Evolutionary conservation across 495 filamentous ascomycete species (phyloP), one percentile per base, ranked within the genome.

Genomic region (Aspergillus taichungensis): DNA sequence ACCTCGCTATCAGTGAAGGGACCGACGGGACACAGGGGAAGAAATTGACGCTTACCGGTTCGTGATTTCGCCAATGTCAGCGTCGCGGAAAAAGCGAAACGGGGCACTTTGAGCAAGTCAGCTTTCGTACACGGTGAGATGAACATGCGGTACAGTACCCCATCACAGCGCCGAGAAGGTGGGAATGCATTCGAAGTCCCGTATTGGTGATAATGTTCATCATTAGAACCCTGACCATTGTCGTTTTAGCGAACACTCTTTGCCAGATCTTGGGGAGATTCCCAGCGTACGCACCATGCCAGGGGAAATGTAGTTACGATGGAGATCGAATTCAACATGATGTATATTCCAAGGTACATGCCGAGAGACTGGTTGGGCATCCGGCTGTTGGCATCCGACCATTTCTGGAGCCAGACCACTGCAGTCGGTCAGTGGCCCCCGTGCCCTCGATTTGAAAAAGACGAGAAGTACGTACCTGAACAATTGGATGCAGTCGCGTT

Each of bases 381-480:
- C 65, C 0, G 65, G 61, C 8, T 57, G 33, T 67, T 72, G n/a
- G 57, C 63, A 3, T 44, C 42, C 4, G 71, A 56, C 73, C 73
- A 77, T 49, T 59, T 60, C 30, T 66, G 59, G 6, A 75, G 50
- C 73, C 70, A 75, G 12, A 75, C 41, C 9, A 62, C 67, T 73
- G 11, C 8, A 34, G 9, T 1, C 2, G 8, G 13, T 48, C 27
- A 14, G 32, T 6, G 11, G 9, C 1, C 13, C n/a, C 6, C 37
- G 31, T 18, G 13, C 8, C n/a, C 8, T 11, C 30, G n/a, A 8
- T n/a, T 32, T 35, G 9, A 14, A 41, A 1, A 24, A 24, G 18
- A 24, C 18, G 18, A 24, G 2, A 24, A 24, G 4, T 4, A 24
- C 18, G 18, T 24, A 24, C 18, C 18, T 1, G 18, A 24, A 24